Conservation (phyloP, 768 basidiomycete genomes). For the Tulasnella sp. region DNA sequence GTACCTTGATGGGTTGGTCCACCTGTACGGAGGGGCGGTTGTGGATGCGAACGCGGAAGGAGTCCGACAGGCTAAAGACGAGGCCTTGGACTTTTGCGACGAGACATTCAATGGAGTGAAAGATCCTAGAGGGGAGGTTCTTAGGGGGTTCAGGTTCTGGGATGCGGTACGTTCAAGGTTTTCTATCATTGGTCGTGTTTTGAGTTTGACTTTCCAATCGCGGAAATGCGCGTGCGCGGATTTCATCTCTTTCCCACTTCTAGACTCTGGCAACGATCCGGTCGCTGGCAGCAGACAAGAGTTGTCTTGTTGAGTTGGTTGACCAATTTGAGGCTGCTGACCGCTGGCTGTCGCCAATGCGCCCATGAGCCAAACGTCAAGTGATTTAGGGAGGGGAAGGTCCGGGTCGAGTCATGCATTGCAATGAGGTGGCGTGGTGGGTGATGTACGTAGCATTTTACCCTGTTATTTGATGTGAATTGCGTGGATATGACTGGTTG, state of each 20-base stretch:
- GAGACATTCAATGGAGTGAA: slow-evolving; percentile 89
- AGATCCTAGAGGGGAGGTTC: slow-evolving; percentile 76
- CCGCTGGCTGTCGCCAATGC: slow-evolving; percentile 86
- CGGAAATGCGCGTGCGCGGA: neutral
- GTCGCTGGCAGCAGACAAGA: slow-evolving; percentile 73
- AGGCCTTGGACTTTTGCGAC: slow-evolving; percentile 87
- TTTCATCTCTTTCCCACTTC: neutral
- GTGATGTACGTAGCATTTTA: slow-evolving; percentile 4
- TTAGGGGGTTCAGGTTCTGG: slow-evolving; percentile 98
- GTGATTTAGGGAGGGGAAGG: neutral
- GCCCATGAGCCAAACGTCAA: slow-evolving; percentile 46
- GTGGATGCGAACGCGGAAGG: slow-evolving; percentile 69
- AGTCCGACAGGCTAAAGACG: slow-evolving; percentile 71
- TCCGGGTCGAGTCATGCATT: neutral
- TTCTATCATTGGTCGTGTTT: neutral
- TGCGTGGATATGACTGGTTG: neutral
- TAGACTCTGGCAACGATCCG: slow-evolving; percentile 65
- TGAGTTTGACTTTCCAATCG: slow-evolving; percentile 11
- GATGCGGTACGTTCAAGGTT: slow-evolving; percentile 64
- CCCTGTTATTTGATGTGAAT: neutral
- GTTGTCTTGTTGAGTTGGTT: slow-evolving; percentile 77
- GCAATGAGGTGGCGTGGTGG: neutral
- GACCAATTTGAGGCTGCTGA: slow-evolving; percentile 96
- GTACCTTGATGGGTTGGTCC: slow-evolving; percentile 86
- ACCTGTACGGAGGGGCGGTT: slow-evolving; percentile 71